Base-by-base conservation (phyloP, 768 basidiomycete genomes). In the Xerocomellus amylosporus region DNA sequence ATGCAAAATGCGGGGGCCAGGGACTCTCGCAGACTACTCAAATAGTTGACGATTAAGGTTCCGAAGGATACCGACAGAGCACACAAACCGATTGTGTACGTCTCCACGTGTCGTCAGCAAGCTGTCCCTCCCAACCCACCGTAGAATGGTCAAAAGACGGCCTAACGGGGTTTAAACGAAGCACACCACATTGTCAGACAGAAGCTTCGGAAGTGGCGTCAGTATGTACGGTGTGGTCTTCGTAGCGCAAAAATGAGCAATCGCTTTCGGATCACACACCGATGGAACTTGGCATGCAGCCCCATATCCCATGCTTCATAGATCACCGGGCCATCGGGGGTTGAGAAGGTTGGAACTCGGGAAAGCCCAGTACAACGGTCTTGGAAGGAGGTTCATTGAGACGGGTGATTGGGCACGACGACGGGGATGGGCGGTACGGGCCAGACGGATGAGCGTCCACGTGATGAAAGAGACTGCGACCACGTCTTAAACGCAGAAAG, bases 261-360 rank as follows among this genome's bases (percentile, higher is more conserved):
- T 68, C 0, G 2, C 71, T 64, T 4, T 78, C 79, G n/a, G n/a
- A n/a, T n/a, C 4, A 82, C n/a, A 57, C 1, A 67, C 64, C 5
- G 65, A 68, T 4, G 81, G 77, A 5, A 82, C 54, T 17, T 66
- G 50, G 60, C 70, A 85, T 1, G 73, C 79, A 1, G 74, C 55
- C 1, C 84, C 83, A 39, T 81, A 80, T 46, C 72, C 84, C 82
- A 84, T 5, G 65, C 51, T 49, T 81, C 79, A 50, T 75, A 78
- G 76, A 72, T 54, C 22, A 5, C 71, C 68, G 22, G 68, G 44
- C 75, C 71, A 0, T 69, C 66, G 0, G 68, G 55, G 8, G 66
- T 59, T 31, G 62, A 58, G 10, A 77, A 49, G 28, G 66, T 58
- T 31, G 62, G 28, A 67, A 49, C 17, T 64, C 64, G 20, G 63